Evolutionary conservation across 495 filamentous ascomycete genomes (phyloP).

Genomic region (Rhypophila decipiens): DNA sequence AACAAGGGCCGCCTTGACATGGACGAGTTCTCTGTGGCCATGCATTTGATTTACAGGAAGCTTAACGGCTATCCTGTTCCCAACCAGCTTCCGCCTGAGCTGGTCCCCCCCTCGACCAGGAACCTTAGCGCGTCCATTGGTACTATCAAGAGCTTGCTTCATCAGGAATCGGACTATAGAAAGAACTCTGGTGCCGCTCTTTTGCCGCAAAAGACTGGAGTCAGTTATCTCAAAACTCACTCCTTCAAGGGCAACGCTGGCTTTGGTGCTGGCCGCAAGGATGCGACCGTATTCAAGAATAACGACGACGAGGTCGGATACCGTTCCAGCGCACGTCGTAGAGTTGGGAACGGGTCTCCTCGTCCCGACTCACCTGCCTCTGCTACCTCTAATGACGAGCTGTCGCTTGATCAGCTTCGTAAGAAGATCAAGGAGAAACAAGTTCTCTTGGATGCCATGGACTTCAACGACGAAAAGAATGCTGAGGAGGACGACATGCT

Average conservation of each 20-base stretch:
- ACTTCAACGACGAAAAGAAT: conserved; percentile 88
- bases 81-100: conserved; percentile 83
- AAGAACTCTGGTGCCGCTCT: conserved; percentile 80
- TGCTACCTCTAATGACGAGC: conserved; percentile 64
- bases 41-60: conserved; percentile 98
- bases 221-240: conserved; percentile 93
- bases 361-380: conserved; percentile 68
- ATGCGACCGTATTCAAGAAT: conserved; percentile 94
- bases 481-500: conserved; percentile 88
- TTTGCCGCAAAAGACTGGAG: conserved; percentile 91
- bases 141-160: conserved; percentile 86
- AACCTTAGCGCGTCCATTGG: conserved; percentile 90
- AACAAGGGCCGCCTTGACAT: conserved; percentile 92
- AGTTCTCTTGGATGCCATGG: conserved; percentile 92
- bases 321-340: conserved; percentile 84
- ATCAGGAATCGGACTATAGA: conserved; percentile 77
- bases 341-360: conserved; percentile 73
- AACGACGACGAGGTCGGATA: conserved; percentile 89
- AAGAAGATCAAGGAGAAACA: conserved; percentile 96
- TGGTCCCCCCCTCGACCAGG: conserved; percentile 92
- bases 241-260: conserved; percentile 63
- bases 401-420: conserved; percentile 76
- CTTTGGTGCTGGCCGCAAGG: conserved; percentile 59
- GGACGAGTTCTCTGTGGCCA: conserved; percentile 97
- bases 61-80: conserved; percentile 93